Evolutionary conservation across 352 stramenopile genomes (phyloP).

Genomic region (Synura sp.): DNA sequence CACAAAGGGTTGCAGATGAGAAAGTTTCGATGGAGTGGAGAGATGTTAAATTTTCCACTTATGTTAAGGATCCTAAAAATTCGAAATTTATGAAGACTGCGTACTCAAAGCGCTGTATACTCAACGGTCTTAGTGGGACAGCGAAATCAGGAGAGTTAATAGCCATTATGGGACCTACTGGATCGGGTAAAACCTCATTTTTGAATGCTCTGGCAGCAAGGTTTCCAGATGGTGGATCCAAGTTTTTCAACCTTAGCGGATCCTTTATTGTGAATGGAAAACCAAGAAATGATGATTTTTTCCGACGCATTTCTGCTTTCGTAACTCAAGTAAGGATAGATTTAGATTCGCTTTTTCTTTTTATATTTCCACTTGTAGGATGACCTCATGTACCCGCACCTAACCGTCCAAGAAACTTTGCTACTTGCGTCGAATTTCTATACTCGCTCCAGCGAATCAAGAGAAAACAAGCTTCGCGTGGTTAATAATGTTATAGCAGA

Average conservation of each 20-base stretch:
- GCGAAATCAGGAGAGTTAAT: not conserved
- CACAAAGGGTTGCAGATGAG: too few species aligned
- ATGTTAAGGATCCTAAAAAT: too few species aligned
- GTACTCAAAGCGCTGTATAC: not conserved
- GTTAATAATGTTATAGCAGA: constrained; percentile 29
- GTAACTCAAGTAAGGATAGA: not conserved
- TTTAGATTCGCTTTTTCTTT: too few species aligned
- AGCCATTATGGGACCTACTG: not conserved
- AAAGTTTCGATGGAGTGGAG: too few species aligned
- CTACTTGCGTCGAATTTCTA: not conserved
- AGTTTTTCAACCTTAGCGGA: too few species aligned
- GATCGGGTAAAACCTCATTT: constrained; percentile 7
- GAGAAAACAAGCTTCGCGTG: not conserved
- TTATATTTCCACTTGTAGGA: not conserved
- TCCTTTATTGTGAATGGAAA: too few species aligned
- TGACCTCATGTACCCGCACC: not conserved
- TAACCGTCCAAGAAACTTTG: constrained; percentile 8
- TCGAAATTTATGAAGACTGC: too few species aligned
- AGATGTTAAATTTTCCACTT: too few species aligned
- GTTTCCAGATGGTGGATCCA: not conserved
- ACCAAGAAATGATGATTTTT: not conserved
- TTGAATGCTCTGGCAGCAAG: not conserved
- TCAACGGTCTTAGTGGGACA: not conserved
- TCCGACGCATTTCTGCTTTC: not conserved
- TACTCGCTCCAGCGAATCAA: not conserved